Evolutionary conservation across 2,329 filamentous ascomycete genomes (phyloP), one percentile per base, ranked within the genome.

Genomic region (Graphiopsis chlorocephala): DNA sequence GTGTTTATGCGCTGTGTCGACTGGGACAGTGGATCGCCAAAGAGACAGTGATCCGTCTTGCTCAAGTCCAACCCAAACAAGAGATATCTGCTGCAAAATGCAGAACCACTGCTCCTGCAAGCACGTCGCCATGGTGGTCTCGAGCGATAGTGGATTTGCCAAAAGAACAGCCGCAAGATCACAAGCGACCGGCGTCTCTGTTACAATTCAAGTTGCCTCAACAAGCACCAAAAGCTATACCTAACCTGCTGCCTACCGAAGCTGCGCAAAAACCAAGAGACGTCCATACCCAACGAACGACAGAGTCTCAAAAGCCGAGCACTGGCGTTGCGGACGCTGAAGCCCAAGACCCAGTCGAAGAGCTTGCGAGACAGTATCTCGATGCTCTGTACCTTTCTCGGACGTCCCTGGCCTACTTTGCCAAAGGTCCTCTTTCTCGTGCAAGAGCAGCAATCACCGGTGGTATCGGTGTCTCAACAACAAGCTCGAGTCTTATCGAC

Each of bases 321-420:
- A 20, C 6, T 47, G 28, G 45, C 11, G 12, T 17, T 28, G 26
- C 35, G 17, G 29, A 61, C 25, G 26, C 53, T 42, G 33, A 47
- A 8, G 60, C 63, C 14, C 33, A 68, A 25, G 68, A 72, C 14
- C 52, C 64, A 3, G 61, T 75, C 15, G 70, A 75, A 62, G 74
- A 75, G 29, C 65, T 76, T 26, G 60, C 72, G 4, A 72, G 74
- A 26, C 72, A 78, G 55, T 78, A 78, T 65, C 72, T 83, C 23
- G 79, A 82, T 15, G 76, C 79, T 33, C 70, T 83, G 67, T 83
- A 85, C 73, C 70, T 79, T 12, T 78, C 75, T 10, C 78, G 91
- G 84, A 91, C 90, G 35, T 92, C 91, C 3, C 79, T 94, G 64
- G 91, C 91, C 65, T 95, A 93, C 76, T 93, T 94, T 76, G 89